Evolutionary conservation across 352 stramenopile species (phyloP).

Genomic region (Labyrinthula sp.): DNA sequence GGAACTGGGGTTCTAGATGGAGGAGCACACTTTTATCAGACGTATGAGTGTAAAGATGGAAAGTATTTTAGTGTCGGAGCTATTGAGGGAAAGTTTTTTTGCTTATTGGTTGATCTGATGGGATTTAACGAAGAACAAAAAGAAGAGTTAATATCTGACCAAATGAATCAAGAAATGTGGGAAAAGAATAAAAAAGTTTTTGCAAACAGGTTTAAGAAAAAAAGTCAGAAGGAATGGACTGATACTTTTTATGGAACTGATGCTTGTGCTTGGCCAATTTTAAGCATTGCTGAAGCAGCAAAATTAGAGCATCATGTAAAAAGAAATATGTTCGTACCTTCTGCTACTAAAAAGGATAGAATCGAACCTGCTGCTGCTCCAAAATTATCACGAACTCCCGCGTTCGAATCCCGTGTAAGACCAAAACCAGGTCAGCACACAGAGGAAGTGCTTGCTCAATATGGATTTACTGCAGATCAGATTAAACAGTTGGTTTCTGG

Average conservation of each 20-base stretch:
- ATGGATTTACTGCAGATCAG: neutral
- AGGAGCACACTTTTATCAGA: slow-evolving; percentile 28
- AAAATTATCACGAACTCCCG: slow-evolving; percentile 10
- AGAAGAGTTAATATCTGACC: slow-evolving; percentile 9
- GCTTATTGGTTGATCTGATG: slow-evolving; percentile 3
- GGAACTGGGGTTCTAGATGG: slow-evolving; percentile 30
- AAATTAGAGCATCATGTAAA: slow-evolving; percentile 17
- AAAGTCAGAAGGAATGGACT: slow-evolving; percentile 22
- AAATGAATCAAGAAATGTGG: slow-evolving; percentile 17
- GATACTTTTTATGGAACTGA: slow-evolving; percentile 26
- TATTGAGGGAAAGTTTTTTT: slow-evolving; percentile 29
- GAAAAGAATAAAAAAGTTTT: slow-evolving; percentile 16
- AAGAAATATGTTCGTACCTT: slow-evolving; percentile 12
- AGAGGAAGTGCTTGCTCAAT: slow-evolving; percentile 12
- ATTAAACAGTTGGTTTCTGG: slow-evolving; percentile 3
- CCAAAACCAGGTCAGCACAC: slow-evolving; percentile 7
- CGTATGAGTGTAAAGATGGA: slow-evolving; percentile 29
- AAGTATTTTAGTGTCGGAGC: slow-evolving; percentile 29
- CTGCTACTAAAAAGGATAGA: neutral
- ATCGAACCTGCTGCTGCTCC: slow-evolving; percentile 10
- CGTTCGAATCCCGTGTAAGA: neutral
- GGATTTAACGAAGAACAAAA: slow-evolving; percentile 18
- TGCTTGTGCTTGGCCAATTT: slow-evolving; percentile 17
- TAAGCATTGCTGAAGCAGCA: slow-evolving; percentile 7
- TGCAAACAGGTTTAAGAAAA: slow-evolving; percentile 13